Evolutionary conservation across 2,329 filamentous ascomycete genomes (phyloP).

Genomic region (Stemphylium vesicarium): DNA sequence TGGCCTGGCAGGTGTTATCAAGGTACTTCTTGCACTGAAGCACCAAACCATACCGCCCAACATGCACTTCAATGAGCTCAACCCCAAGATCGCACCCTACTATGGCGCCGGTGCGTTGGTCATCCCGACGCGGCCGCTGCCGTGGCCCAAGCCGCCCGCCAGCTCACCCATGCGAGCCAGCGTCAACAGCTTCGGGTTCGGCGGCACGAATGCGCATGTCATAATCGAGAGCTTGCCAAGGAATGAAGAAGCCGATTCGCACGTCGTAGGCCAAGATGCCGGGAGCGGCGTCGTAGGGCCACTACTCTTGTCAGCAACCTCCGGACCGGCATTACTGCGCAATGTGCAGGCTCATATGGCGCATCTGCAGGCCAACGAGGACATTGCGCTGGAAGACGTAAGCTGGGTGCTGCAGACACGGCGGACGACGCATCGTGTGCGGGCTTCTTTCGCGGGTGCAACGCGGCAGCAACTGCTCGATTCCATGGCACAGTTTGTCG

Average conservation of each 20-base stretch:
- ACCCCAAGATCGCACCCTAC: conserved; percentile 38
- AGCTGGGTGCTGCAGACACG: background rate
- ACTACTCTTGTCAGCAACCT: conserved; percentile 2
- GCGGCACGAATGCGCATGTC: conserved; percentile 35
- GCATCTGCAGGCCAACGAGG: background rate
- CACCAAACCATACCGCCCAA: conserved; percentile 41
- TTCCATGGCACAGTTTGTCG: background rate
- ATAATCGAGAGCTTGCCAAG: conserved; percentile 8
- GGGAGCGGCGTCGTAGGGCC: conserved; percentile 14
- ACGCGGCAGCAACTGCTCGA: background rate
- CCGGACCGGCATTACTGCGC: background rate
- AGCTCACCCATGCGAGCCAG: conserved; percentile 13
- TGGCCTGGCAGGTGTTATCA: conserved; percentile 48
- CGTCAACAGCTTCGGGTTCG: conserved; percentile 32
- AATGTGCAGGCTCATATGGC: background rate
- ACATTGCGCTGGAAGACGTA: background rate
- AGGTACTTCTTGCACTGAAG: conserved; percentile 41
- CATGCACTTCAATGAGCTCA: conserved; percentile 43
- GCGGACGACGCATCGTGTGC: background rate
- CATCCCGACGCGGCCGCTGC: too few species aligned
- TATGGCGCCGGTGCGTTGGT: background rate
- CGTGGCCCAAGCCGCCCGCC: too few species aligned
- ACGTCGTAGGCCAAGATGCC: too few species aligned
- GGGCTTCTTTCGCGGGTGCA: too few species aligned
- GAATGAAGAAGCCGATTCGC: too few species aligned